Evolutionary conservation across 345 rosid genomes (phyloP).

Genomic region (Salix caprea): DNA sequence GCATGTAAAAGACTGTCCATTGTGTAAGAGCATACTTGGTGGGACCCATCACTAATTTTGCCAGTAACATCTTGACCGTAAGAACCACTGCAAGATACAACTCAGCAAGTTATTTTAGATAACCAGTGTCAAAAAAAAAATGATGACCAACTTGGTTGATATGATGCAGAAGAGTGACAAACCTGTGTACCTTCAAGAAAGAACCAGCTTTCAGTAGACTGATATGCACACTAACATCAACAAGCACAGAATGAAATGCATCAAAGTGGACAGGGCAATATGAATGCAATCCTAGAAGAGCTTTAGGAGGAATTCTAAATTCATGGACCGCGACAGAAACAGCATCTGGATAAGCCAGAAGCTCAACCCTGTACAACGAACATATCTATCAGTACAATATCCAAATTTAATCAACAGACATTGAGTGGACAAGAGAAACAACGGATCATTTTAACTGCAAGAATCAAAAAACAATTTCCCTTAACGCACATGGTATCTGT

Average conservation of each 20-base stretch:
- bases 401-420: not conserved
- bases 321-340: conserved; percentile 71
- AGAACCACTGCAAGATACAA: conserved; percentile 45
- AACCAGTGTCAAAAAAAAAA: not conserved
- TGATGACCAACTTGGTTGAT: conserved; percentile 2
- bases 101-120: conserved; percentile 13
- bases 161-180: conserved; percentile 24
- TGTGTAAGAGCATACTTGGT: conserved; percentile 45
- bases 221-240: conserved; percentile 76
- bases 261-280: conserved; percentile 94
- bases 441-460: not conserved
- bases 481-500: conserved; percentile 48
- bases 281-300: conserved; percentile 88
- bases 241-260: conserved; percentile 71
- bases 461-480: conserved; percentile 10
- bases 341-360: conserved; percentile 50
- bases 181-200: conserved; percentile 54
- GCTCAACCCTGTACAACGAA: conserved; percentile 42
- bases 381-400: not conserved
- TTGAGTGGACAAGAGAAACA: not conserved
- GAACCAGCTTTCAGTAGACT: conserved; percentile 61
- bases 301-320: conserved; percentile 86
- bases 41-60: conserved; percentile 36
- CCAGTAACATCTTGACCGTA: conserved; percentile 35
- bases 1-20: not conserved